Conservation (phyloP, 2,329 filamentous ascomycete genomes). For the Mycosphaerella sp. region DNA sequence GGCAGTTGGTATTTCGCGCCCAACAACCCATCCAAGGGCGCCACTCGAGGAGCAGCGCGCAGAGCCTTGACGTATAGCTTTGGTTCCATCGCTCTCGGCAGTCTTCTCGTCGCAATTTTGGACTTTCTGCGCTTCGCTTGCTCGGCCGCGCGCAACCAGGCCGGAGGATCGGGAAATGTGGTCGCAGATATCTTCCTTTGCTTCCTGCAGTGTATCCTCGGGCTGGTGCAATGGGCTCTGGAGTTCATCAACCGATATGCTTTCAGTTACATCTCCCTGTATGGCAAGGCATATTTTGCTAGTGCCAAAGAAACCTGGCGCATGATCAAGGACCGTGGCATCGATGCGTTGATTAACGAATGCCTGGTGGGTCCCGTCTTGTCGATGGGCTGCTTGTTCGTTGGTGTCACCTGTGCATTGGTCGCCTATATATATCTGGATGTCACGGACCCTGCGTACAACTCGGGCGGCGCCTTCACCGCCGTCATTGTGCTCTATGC, state of each 20-base stretch:
- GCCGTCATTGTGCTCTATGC: slow-evolving; percentile 74
- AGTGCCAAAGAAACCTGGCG: slow-evolving; percentile 85
- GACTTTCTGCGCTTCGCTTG: slow-evolving; percentile 77
- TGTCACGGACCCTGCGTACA: slow-evolving; percentile 76
- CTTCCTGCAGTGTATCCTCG: slow-evolving; percentile 67
- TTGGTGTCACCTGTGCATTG: slow-evolving; percentile 74
- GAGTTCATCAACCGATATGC: slow-evolving; percentile 65
- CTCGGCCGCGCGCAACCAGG: slow-evolving; percentile 65
- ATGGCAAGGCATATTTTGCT: slow-evolving; percentile 79
- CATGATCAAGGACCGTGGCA: slow-evolving; percentile 58
- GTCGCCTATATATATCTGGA: slow-evolving; percentile 81
- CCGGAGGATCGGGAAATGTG: slow-evolving; percentile 61
- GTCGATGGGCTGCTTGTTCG: slow-evolving; percentile 62
- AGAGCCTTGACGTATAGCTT: slow-evolving; percentile 86
- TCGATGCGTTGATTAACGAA: slow-evolving; percentile 85
- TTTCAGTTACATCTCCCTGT: slow-evolving; percentile 77
- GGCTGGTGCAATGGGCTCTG: slow-evolving; percentile 75
- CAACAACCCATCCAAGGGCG: slow-evolving; percentile 62
- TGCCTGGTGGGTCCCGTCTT: slow-evolving; percentile 59
- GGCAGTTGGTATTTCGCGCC: slow-evolving; percentile 86
- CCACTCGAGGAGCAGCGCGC: slow-evolving; percentile 75
- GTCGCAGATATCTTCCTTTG: slow-evolving; percentile 63
- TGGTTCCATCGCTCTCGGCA: slow-evolving; percentile 82
- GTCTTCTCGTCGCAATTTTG: slow-evolving; percentile 77
- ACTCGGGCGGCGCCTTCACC: slow-evolving; percentile 60